Base-by-base conservation (phyloP, 352 stramenopile genomes). In the Phytophthora citricola region DNA sequence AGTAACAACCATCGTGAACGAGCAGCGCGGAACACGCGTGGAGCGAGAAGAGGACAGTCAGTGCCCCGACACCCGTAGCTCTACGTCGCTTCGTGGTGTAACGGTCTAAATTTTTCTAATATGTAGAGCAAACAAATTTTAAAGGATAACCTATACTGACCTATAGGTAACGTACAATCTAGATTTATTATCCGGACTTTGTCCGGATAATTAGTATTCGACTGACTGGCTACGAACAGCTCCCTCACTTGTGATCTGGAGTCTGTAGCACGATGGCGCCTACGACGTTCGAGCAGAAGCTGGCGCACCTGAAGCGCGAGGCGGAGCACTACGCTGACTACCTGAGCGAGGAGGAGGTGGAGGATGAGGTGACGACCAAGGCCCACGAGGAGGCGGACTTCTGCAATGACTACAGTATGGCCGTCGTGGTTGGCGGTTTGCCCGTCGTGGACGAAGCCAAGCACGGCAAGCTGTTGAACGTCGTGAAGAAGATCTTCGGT, bases 401-500 rank as follows among this genome's bases (percentile, higher is more conserved):
- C 48, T 85, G 78, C 55, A 78, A 91, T 40, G 88, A 95, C 72
- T 95, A 89, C 51, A 85, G 81, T 39, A 87, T 85, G 61, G 91
- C 85, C 27, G 69, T 96, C 22, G 83, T 96, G 40, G 85, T 96
- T 38, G 88, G 87, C 53, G 85, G 87, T 0, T 67, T 94, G n/a
- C 88, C 88, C 10, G 69, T 90, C 2, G 80, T 94, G 26, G 86
- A 92, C 71, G 79, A 71, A 50, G 24, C 73, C 64, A 96, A 96
- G 75, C 87, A 95, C 74, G 73, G 56, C 68, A 96, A 96, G 79
- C 73, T 96, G 44, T 63, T 94, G 51, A 89, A 81, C 44, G 83
- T 96, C 43, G 77, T 96, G 20, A 92, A 90, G 73, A 93, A 93
- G 71, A 91, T 96, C 61, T 92, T 96, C 68, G 89, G 83, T 26